Evolutionary conservation across 805 yeast species (phyloP).

Genomic region (Martiniozyma abietophila): DNA sequence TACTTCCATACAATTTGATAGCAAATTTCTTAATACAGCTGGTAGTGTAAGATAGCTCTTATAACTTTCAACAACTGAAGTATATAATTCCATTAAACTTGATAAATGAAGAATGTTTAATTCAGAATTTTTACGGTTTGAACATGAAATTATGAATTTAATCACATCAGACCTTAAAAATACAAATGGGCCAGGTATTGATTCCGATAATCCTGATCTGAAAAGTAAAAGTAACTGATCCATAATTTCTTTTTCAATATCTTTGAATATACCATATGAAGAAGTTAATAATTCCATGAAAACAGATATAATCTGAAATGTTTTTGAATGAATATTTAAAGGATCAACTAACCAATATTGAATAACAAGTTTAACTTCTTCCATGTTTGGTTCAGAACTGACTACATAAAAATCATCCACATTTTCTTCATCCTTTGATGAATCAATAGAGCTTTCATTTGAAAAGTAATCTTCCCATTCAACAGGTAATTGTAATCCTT

Average conservation of each 20-base stretch:
- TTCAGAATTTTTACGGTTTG: slow-evolving; percentile 21
- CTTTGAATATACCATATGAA: slow-evolving; percentile 12
- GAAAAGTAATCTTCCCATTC: slow-evolving; percentile 35
- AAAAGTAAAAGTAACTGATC: slow-evolving; percentile 59
- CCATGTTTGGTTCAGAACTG: slow-evolving; percentile 1
- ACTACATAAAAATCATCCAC: too few relatives aligned
- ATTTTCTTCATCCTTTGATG: neutral
- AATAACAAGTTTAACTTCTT: neutral
- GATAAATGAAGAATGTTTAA: slow-evolving; percentile 20
- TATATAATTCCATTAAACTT: slow-evolving; percentile 29
- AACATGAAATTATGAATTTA: slow-evolving; percentile 30
- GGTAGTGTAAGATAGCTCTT: slow-evolving; percentile 15
- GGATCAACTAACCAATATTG: slow-evolving; percentile 30
- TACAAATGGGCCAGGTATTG: slow-evolving; percentile 57
- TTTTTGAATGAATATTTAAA: slow-evolving; percentile 31
- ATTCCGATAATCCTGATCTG: slow-evolving; percentile 55
- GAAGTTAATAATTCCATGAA: slow-evolving; percentile 31
- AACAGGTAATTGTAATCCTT: slow-evolving; percentile 53
- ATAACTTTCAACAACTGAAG: slow-evolving; percentile 21
- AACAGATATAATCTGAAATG: slow-evolving; percentile 32
- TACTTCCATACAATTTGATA: neutral
- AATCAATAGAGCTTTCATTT: neutral
- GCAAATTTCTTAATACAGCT: neutral
- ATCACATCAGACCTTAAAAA: slow-evolving; percentile 34
- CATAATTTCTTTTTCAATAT: slow-evolving; percentile 39